Percentiles rank a stretch among this genome's conserved stretches.
phyloP scores from a whole-genome alignment of 495 filamentous ascomycete species.

The Talaromyces adpressus region DNA sequence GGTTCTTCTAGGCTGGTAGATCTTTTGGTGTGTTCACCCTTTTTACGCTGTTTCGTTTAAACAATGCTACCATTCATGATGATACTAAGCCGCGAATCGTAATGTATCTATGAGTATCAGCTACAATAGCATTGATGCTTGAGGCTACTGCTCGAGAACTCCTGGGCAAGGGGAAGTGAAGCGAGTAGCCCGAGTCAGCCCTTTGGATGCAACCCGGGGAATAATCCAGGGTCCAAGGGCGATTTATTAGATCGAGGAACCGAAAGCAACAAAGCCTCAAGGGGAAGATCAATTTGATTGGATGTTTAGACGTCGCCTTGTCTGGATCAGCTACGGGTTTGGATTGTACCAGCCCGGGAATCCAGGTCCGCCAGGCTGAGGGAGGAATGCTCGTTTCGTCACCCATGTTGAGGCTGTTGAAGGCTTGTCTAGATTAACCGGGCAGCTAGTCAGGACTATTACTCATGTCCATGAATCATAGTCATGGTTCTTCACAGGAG shows the following conservation, averaged over 20 bases:
- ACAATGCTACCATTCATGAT: not conserved
- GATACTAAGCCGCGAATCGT: not conserved
- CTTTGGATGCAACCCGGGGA: not conserved
- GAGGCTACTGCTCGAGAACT: not conserved
- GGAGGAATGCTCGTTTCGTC: not conserved
- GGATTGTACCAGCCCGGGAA: not conserved
- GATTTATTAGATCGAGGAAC: not conserved
- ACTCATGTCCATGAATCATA: not conserved
- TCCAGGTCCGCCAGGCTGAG: not conserved
- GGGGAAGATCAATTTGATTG: not conserved
- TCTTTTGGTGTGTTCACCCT: not conserved
- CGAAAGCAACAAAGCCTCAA: not conserved
- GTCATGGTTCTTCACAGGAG: no score
- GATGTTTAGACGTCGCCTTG: not conserved
- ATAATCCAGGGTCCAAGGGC: not conserved
- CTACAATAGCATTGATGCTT: not conserved
- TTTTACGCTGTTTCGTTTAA: not conserved
- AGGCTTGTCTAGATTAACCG: not conserved
- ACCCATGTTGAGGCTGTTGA: not conserved
- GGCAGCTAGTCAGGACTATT: not conserved
- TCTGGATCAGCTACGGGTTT: not conserved
- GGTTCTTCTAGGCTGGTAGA: not conserved
- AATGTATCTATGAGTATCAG: not conserved
- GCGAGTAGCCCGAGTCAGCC: not conserved
- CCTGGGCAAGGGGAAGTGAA: not conserved